Evolutionary conservation across 148 eudicot genomes (phyloP), one percentile per base, ranked within the genome.

Genomic region (Cornus kousa): DNA sequence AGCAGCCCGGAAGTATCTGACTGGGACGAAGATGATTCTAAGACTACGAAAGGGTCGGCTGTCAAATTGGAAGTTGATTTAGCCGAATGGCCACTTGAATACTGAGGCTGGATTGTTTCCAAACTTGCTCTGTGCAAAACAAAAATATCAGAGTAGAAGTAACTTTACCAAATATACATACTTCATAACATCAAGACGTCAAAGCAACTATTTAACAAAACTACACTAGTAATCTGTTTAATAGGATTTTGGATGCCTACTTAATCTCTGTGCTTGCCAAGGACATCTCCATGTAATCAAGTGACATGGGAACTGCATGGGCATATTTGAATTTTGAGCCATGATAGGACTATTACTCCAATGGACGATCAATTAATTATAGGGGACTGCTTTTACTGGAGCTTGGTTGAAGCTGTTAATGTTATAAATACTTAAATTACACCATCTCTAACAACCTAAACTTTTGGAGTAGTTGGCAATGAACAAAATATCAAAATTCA

Each of bases 21-120:
- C 67, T 59, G 82, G 66, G 80, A 75, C 32, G 74, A 59, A 60
- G 83, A 48, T 62, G 85, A 78, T 70, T 81, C 86, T 75, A 86
- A 81, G 68, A 88, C 69, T 43, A 62, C 71, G 80, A 88, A 83
- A 37, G 87, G 89, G 72, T 86, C 89, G 65, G 83, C 89, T 46
- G 73, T 80, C 40, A 81, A 68, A 60, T 68, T 59, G 46, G 79
- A 50, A 53, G 46, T 59, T 62, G 84, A 64, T 46, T 77, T 78
- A 75, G 82, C 66, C 28, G 85, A 80, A 43, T 68, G 55, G n/a
- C 74, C 77, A 66, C 67, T 82, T 71, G 87, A 69, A 20, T 73
- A 78, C 7, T 68, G 57, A 70, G 86, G 73, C 64, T 43, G 66
- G 17, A 59, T 70, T 74, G 81, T 55, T 53, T 74, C 84, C 24